Evolutionary conservation across 352 stramenopile species (phyloP), one percentile per base, ranked within the genome.

Genomic region (Pythium guiyangense): DNA sequence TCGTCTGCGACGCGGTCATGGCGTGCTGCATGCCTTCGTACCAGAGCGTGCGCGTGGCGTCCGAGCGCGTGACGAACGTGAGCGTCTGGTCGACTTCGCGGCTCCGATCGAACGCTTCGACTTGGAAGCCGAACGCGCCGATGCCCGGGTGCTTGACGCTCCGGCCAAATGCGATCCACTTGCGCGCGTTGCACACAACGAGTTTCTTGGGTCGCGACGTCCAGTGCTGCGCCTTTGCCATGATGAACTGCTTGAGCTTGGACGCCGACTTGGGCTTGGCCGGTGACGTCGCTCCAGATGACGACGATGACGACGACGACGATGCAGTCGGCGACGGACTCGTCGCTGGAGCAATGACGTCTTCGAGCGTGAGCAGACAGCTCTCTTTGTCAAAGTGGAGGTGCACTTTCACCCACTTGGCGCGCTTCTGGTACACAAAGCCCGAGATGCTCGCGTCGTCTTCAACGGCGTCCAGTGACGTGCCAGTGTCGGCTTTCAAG

Each of bases 141-240:
- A 76, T 58, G 35, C 73, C 70, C 4, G 69, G 80, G 39, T 86
- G 81, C 62, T 92, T 92, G n/a, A 86, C 49, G 29, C 67, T 86
- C 2, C 79, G 63, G 6, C 79, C 78, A 43, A 90, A 92, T 18
- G 76, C 77, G 42, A 92, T 92, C 80, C 80, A 92, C 54, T 87
- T 79, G 17, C 78, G 66, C 3, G 77, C 77, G 18, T 88, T 88
- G 58, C 77, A 91, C 14, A 89, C 83, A 0, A 92, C 79, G 26
- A 88, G 62, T 48, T 74, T 86, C 52, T 81, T 83, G 4, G 74
- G 73, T 6, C 80, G 68, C 29, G 64, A 69, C 9, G 64, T 79
- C 78, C 80, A 88, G 14, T 73, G 70, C 51, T 82, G 74, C 26
- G 75, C 86, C 43, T 79, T 74, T 18, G 74, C 61, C 56, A 77